Base-by-base conservation (phyloP, 257 asterid species). In the Ilex aquifolium region DNA sequence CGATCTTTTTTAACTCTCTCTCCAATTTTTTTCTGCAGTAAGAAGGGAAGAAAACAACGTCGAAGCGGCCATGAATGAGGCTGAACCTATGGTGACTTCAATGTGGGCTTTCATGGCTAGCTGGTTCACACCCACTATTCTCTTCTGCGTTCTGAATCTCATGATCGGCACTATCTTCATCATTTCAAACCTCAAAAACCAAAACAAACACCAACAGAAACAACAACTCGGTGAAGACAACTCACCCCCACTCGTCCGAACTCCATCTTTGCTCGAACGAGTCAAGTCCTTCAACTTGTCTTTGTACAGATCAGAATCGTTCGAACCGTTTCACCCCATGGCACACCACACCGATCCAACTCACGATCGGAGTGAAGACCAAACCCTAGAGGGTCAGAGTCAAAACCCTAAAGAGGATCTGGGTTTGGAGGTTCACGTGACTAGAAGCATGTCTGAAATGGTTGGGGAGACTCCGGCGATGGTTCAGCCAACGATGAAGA, bases 131-230 rank as follows among this genome's bases (percentile, higher is more conserved):
- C 93, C 87, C 16, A 64, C 82, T 0, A 42, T 74, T n/a, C 82
- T 83, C 30, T 87, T 87, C 82, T 87, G 90, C 74, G 5, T 80
- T 31, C 53, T 87, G 10, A 87, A 85, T 74, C 73, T 85, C 10
- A 53, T 70, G 68, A 77, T 87, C 48, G 84, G 64, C 68, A 66
- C 82, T 44, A 79, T 87, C 27, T 79, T 74, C 71, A 14, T 82
- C 39, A 55, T 57, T 32, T 82, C 86, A 2, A 62, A n/a, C 60
- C 69, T 75, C 44, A 78, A 30, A 49, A 61, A 51, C 5, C 67
- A 30, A 8, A 65, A 9, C 7, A 49, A 44, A 17, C 44, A 15
- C 42, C 54, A 44, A 4, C 62, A 54, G 55, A 17, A 48, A 11
- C 32, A 17, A 30, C 68, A 65, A 2, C 66, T 61, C 10, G n/a